Percentiles rank a stretch among this genome's conserved stretches.
phyloP scores from a whole-genome alignment of 129 eudicot species.

The Flaveria bidentis region DNA sequence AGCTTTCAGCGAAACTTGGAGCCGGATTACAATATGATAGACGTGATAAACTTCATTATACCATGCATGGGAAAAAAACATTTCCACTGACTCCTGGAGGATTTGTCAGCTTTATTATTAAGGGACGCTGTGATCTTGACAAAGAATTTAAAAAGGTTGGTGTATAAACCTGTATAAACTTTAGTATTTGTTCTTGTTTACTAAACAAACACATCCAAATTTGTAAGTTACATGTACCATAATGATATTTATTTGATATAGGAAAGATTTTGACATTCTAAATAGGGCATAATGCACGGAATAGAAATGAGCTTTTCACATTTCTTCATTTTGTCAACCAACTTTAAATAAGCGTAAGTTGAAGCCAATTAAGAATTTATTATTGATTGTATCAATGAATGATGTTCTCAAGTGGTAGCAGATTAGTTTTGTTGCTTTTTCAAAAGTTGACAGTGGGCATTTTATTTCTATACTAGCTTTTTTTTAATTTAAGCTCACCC shows the following conservation, averaged over 20 bases:
- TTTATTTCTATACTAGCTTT: neutral
- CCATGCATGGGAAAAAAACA: constrained; percentile 60
- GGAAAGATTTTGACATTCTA: neutral
- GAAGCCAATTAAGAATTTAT: neutral
- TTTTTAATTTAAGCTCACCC: neutral
- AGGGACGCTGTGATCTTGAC: constrained; percentile 63
- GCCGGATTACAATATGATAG: constrained; percentile 67
- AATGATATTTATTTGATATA: neutral
- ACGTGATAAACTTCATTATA: constrained; percentile 54
- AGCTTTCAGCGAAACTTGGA: constrained; percentile 66
- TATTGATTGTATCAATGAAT: neutral
- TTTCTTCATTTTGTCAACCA: neutral
- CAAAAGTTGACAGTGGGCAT: neutral
- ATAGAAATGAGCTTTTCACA: neutral
- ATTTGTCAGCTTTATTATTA: constrained; percentile 49
- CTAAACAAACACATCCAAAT: neutral
- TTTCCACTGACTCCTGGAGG: constrained; percentile 61
- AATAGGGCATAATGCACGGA: neutral
- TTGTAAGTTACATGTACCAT: neutral
- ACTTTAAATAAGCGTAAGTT: neutral
- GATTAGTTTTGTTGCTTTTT: neutral
- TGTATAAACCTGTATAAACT: neutral
- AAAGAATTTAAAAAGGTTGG: constrained; percentile 70
- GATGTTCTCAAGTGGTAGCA: neutral
- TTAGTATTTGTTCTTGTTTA: constrained; percentile 2